Evolutionary conservation across 768 basidiomycete species (phyloP).

Genomic region (Panellus pusillus): DNA sequence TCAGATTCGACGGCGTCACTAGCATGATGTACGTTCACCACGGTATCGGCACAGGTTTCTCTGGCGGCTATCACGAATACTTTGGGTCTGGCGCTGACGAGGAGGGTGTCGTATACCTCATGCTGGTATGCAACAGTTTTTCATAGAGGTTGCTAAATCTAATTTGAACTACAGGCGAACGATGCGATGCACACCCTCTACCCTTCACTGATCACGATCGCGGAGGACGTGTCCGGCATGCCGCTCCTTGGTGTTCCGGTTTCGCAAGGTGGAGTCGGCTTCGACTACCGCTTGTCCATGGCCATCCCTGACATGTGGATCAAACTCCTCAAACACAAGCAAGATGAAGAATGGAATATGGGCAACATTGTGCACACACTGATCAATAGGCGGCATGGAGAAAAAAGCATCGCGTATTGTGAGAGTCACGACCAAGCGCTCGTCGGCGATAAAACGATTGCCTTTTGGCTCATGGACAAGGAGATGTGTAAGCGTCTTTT

Average conservation of each 20-base stretch:
- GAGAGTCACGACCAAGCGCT: constrained; percentile 98
- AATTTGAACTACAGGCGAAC: constrained; percentile 69
- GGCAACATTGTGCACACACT: constrained; percentile 85
- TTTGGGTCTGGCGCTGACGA: constrained; percentile 84
- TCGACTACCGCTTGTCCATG: constrained; percentile 98
- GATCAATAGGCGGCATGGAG: constrained; percentile 83
- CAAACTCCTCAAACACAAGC: constrained; percentile 91
- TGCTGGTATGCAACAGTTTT: constrained; percentile 74
- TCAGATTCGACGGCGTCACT: constrained; percentile 98
- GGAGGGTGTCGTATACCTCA: constrained; percentile 92
- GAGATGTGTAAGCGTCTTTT: constrained; percentile 84
- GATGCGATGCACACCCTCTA: constrained; percentile 82
- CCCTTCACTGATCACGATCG: constrained; percentile 84
- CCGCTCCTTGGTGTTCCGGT: constrained; percentile 86
- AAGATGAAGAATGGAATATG: constrained; percentile 88
- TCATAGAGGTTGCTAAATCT: background rate
- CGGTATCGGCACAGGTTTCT: constrained; percentile 97
- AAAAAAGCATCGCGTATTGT: constrained; percentile 90
- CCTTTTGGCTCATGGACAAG: constrained; percentile 99
- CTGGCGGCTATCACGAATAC: constrained; percentile 98
- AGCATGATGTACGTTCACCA: constrained; percentile 99
- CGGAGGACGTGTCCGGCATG: constrained; percentile 99
- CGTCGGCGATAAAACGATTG: constrained; percentile 97
- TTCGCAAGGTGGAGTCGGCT: constrained; percentile 85
- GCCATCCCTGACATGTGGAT: constrained; percentile 99